Evolutionary conservation across 768 basidiomycete species (phyloP), one percentile per base, ranked within the genome.

Genomic region (Amanita polypyramis): DNA sequence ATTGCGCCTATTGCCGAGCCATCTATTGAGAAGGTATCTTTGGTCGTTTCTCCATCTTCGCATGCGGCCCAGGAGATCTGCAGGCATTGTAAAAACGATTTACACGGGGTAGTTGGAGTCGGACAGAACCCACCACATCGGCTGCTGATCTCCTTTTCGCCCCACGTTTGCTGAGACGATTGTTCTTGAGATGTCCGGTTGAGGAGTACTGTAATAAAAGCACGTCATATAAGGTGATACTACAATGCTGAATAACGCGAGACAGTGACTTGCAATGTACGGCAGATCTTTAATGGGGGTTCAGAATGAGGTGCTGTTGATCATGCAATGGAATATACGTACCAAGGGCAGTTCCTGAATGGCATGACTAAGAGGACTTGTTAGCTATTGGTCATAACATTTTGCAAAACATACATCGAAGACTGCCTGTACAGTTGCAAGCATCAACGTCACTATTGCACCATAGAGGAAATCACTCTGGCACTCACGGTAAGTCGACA

Each of bases 1-100:
- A 87, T 88, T 3, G 85, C 86, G 1, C 85, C 85, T 7, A 82
- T 79, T 0, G 85, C 80, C 2, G 75, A 66, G 19, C 81, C 82
- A 25, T 68, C 70, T 11, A 44, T 7, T 15, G 74, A 66, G 45
- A 75, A 75, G 1, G 82, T 83, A 56, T 87, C 85, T 0, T 81
- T 79, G 56, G 83, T 38, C 37, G 37, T 38, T 17, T 21, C 37
- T 21, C 37, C 37, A 15, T 42, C 41, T 42, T 42, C 19, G 10
- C 41, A 42, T 5, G 34, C 34, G 11, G 34, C 11, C 34, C 34
- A 35, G 15, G 14, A 35, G 27, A 42, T 17, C 41, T 42, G 27
- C 7, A 17, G n/a, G 21, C 21, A 23, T n/a, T 10, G 10, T 27
- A 6, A 9, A 42, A 8, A 21, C 25, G 9, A 3, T 10, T 8